Conservation (phyloP, 306 rosid genomes). For the Vachellia collinsii region DNA sequence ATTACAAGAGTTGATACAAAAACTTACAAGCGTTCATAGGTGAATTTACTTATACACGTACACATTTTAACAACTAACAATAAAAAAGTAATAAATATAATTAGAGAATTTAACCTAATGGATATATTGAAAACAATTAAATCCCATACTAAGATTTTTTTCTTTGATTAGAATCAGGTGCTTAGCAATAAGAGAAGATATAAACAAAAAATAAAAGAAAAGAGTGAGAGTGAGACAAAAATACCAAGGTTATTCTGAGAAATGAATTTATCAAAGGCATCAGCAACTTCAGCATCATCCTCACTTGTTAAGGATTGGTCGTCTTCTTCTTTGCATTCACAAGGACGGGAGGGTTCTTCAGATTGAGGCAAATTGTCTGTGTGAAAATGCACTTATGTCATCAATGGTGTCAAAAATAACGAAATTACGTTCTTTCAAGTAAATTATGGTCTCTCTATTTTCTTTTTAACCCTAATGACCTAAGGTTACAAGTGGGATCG, state of each 20-base stretch:
- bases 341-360: slow-evolving; percentile 37
- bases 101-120: too few species aligned
- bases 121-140: too few species aligned
- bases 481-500: too few species aligned
- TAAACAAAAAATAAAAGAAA: background rate
- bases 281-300: slow-evolving; percentile 46
- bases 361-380: slow-evolving; percentile 37
- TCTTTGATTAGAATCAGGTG: background rate
- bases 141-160: background rate
- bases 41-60: too few species aligned
- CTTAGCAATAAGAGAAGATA: slow-evolving; percentile 3
- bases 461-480: too few species aligned
- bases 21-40: too few species aligned
- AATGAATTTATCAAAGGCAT: slow-evolving; percentile 49
- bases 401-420: slow-evolving; percentile 25
- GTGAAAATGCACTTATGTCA: slow-evolving; percentile 8
- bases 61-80: too few species aligned
- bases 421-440: slow-evolving; percentile 11
- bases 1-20: too few species aligned
- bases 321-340: slow-evolving; percentile 39
- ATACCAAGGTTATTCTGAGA: slow-evolving; percentile 51
- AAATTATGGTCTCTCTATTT: too few species aligned
- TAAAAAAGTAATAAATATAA: too few species aligned
- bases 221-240: slow-evolving; percentile 25
- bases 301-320: slow-evolving; percentile 47